Evolutionary conservation across 257 asterid genomes (phyloP), one percentile per base, ranked within the genome.

Genomic region (Asclepias syriaca): DNA sequence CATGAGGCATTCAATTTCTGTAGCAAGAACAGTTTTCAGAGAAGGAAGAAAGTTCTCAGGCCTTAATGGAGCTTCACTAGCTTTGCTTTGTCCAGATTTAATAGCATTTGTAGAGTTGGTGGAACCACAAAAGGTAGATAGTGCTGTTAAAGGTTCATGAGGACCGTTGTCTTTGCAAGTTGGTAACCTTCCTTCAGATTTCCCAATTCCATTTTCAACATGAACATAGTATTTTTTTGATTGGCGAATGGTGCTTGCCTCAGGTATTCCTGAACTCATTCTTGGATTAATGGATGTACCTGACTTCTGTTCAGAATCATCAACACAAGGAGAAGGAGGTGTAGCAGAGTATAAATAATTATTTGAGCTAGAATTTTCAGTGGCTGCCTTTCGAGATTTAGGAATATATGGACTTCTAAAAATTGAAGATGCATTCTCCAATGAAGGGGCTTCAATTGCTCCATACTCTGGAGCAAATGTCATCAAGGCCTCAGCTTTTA

Each of bases 381-480:
- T 87, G 72, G 90, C 98, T 78, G 86, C 97, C 85, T 86, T 90
- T 84, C 96, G 77, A 27, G 93, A 87, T 75, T 85, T 85, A 1
- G 99, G 99, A 70, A 92, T 66, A 75, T 95, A 95, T 1, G 99
- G 99, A 77, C 92, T 95, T 78, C 82, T 87, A 77, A 95, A 89
- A 65, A 92, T 85, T n/a, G 81, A 85, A 1, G 94, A 84, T 65
- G 96, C 77, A 46, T 76, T 73, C 82, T 88, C 97, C 79, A 79
- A 81, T 77, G 81, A 78, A 71, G 91, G 80, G 83, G 97, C 81
- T 83, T 95, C 91, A 75, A 95, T 96, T 66, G 96, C 97, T 70
- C 98, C 96, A 77, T 88, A 95, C 80, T 95, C 97, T 16, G 96
- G 94, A 73, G 99, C 98, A 81, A 95, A 95, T 76, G 99, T 88